Evolutionary conservation across 2,329 filamentous ascomycete species (phyloP), one percentile per base, ranked within the genome.

Genomic region (Penicillium fuscoglaucum): DNA sequence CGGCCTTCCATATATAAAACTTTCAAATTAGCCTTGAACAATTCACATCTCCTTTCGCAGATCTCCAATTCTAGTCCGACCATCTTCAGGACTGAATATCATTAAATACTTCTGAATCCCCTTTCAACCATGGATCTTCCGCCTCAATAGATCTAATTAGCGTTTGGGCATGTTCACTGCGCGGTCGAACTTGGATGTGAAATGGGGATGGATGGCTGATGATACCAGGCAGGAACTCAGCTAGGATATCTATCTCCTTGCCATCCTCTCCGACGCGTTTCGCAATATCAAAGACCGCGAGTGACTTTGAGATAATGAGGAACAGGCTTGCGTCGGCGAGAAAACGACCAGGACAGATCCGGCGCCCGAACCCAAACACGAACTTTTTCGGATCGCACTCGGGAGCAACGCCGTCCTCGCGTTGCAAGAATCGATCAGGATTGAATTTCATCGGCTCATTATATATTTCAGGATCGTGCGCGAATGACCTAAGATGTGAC

Each of bases 231-330:
- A 6, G 77, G 53, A 24, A 41, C 19, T 10, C 19, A 41, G 19
- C 52, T 71, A 63, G 37, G 78, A 78, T 28, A 71, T 66, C 31
- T 68, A 72, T 66, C 29, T 68, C 64, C 0, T 72, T 67, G 24
- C 72, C 75, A 0, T 80, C 65, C 6, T 72, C 70, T 21, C 62
- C 69, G 0, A 78, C 81, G 1, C 76, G 67, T 51, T 79, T 79
- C 10, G 61, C 57, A n/a, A 83, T 70, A 3, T 73, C 65, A 54
- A 85, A 84, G 0, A 77, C 78, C 0, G 82, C 75, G 2, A 86
- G 69, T 0, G 73, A 67, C 33, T 80, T 78, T 0, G 74, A 78
- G n/a, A 80, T 73, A 7, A 66, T 77, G n/a, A 80, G 59, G 51
- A 72, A 80, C 1, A 80, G 41, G 0, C 73, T 70, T 3, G 68